phyloP scores from a whole-genome alignment of 176 grass and related monocot species.

The Calamus simplicifolius region DNA sequence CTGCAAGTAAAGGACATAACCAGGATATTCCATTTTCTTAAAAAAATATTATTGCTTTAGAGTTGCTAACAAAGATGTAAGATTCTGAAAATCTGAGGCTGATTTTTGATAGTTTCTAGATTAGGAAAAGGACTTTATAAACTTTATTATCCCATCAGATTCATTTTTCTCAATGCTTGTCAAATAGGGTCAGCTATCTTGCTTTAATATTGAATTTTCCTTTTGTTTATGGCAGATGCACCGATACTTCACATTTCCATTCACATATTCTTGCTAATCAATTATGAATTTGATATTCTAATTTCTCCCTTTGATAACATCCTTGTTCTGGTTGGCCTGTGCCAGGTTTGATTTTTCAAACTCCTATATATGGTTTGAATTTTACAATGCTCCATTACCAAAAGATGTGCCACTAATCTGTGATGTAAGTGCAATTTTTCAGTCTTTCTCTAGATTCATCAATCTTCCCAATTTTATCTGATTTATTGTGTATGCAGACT shows the following conservation, averaged over 20 bases:
- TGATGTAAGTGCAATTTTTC: constrained; percentile 48
- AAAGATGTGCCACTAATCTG: constrained; percentile 77
- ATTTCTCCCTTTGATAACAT: neutral
- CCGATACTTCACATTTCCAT: too few relatives aligned
- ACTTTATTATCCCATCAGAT: too few relatives aligned
- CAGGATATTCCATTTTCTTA: too few relatives aligned
- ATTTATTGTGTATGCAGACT: constrained; percentile 40
- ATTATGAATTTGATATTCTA: neutral
- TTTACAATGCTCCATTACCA: constrained; percentile 72
- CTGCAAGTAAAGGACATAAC: too few relatives aligned
- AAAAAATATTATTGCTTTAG: too few relatives aligned
- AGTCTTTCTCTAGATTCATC: constrained; percentile 1
- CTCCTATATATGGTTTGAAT: constrained; percentile 93
- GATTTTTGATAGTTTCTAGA: too few relatives aligned
- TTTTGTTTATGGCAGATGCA: neutral
- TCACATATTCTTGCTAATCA: too few relatives aligned
- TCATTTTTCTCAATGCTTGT: too few relatives aligned
- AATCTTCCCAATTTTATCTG: constrained; percentile 10
- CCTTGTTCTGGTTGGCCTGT: neutral
- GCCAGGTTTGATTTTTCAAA: constrained; percentile 83
- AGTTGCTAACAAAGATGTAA: too few relatives aligned
- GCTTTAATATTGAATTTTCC: neutral
- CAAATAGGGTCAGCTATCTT: neutral
- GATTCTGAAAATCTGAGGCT: too few relatives aligned
- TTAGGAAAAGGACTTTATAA: too few relatives aligned